These are phyloP conservation scores for Alternaria angustiovoidea DNA, from an alignment of 2,329 filamentous ascomycete genomes.

Conservation along the genomic window DNA sequence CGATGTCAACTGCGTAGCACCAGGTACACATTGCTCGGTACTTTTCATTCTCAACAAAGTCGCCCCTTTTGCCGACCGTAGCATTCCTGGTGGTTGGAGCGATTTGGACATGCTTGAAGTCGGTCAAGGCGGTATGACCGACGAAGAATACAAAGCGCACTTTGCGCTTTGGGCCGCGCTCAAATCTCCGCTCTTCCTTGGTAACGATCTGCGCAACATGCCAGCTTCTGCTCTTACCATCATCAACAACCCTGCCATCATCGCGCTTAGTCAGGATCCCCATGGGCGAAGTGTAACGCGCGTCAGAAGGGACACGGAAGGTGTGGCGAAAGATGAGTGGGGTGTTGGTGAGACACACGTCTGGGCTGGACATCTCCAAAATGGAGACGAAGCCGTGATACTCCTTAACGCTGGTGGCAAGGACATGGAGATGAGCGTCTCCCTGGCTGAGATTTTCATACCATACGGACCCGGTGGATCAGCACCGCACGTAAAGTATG, in stretches of 20 bases:
- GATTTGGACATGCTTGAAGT: constrained; percentile 46
- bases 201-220: constrained; percentile 52
- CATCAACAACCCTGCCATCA: constrained; percentile 48
- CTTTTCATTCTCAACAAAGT: constrained; percentile 44
- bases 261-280: constrained; percentile 36
- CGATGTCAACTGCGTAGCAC: constrained; percentile 35
- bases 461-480: constrained; percentile 35
- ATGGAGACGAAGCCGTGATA: constrained; percentile 34
- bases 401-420: constrained; percentile 30
- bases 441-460: constrained; percentile 35
- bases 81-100: constrained; percentile 41
- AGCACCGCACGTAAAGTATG: constrained; percentile 32
- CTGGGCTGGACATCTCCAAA: constrained; percentile 32
- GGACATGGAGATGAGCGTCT: constrained; percentile 30
- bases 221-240: constrained; percentile 52
- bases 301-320: constrained; percentile 27
- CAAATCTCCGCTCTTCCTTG: constrained; percentile 56
- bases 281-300: constrained; percentile 34
- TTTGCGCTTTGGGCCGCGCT: constrained; percentile 54
- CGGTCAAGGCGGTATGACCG: constrained; percentile 39
- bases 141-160: constrained; percentile 49
- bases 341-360: constrained; percentile 37
- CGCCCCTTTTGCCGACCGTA: constrained; percentile 35
- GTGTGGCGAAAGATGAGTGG: constrained; percentile 31
- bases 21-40: constrained; percentile 39